Percentiles rank a stretch among this genome's conserved stretches.
These are phyloP conservation scores for Auxenochlorella pyrenoidosa DNA, from an alignment of 139 green algal species.

Conservation along the genomic window DNA sequence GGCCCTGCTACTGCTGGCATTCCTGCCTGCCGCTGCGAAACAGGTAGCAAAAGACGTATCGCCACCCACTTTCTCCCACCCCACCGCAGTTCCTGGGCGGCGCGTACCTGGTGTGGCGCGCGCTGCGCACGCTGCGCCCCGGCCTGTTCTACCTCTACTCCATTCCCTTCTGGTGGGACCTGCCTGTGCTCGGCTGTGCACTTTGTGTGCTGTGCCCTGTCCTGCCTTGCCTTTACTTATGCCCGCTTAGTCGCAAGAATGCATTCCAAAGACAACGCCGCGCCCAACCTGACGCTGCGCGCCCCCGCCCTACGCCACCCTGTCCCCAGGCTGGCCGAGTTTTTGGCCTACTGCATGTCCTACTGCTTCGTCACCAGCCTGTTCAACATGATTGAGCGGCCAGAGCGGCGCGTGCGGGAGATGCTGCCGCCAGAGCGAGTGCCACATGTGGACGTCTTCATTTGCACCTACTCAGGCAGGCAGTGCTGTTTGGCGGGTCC, in stretches of 20 bases:
- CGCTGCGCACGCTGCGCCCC: constrained; percentile 32
- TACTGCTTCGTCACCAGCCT: constrained; percentile 28
- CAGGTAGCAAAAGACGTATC: too few relatives aligned
- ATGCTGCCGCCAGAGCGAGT: constrained; percentile 25
- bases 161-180: constrained; percentile 21
- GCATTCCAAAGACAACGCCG: too few relatives aligned
- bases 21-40: too few relatives aligned
- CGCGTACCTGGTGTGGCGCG: constrained; percentile 39
- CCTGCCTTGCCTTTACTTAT: too few relatives aligned
- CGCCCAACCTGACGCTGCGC: too few relatives aligned
- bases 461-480: constrained; percentile 23
- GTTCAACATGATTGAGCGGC: constrained; percentile 27
- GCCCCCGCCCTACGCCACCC: too few relatives aligned
- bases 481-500: too few relatives aligned
- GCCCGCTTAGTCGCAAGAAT: too few relatives aligned
- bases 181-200: background rate
- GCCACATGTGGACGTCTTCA: constrained; percentile 24
- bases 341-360: constrained; percentile 24
- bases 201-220: too few relatives aligned
- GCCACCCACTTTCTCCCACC: too few relatives aligned
- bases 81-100: background rate
- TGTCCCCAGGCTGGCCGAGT: constrained; percentile 5
- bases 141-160: constrained; percentile 33
- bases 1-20: too few relatives aligned
- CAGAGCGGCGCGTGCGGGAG: background rate